Base-by-base conservation (phyloP, 169 alveolate genomes). In the Cryptosporidium parvum region DNA sequence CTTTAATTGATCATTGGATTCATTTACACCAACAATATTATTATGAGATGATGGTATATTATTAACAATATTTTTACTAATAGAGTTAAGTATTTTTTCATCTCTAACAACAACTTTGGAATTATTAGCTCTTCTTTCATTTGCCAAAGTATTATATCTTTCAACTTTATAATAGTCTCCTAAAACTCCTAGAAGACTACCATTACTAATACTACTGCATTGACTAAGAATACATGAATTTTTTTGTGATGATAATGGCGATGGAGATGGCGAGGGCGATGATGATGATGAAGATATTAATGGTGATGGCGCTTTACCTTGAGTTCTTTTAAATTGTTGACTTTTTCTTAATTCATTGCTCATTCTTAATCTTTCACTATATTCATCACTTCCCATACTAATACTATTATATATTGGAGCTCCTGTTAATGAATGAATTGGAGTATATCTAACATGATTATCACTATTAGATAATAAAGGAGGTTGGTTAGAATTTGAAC, bases 391-490 rank as follows among this genome's bases (percentile, higher is more conserved):
- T 35, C 61, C 68, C 58, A 62, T 73, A 35, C 86, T 73, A 21
- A 73, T 53, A 26, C 86, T 80, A 21, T 48, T 80, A 39, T 80
- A 80, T 23, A 80, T 59, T 65, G 89, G 89, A 61, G 80, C 89
- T 80, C 89, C 89, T 31, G 89, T 80, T 10, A 18, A 18, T 29
- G 48, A 37, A 65, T 80, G 75, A 26, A 80, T 42, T 31, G 89
- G 89, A 12, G 18, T 62, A 44, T 80, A 80, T 44, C 65, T 61
- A 23, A 56, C 23, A 56, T 56, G 3, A 56, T 56, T 29, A 23
- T 56, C 67, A 56, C 26, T 3, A 42, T 42, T 9, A 42, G 48
- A 42, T 42, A 42, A 42, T 8, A 1, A 42, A 14, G 73, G 4
- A 0, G 1, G 21, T 18, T 39, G 35, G 26, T 3, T 39, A n/a